A percentile compares a stretch with the other conserved stretches of the same genome.
These are phyloP conservation scores for Nyctanthes arbortristis DNA, from an alignment of 257 asterid species.

Conservation along the genomic window DNA sequence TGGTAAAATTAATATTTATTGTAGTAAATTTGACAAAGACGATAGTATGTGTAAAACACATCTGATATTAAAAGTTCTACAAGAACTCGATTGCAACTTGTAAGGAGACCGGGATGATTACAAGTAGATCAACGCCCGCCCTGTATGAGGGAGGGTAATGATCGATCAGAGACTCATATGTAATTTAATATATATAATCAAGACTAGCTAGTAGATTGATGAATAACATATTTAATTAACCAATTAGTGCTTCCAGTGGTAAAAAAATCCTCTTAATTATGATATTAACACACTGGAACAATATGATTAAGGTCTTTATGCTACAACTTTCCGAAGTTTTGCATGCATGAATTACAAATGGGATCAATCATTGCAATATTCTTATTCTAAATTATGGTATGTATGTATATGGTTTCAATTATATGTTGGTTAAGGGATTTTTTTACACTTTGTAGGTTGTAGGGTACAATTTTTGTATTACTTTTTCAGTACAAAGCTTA, in stretches of 20 bases:
- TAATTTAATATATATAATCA: too few relatives aligned
- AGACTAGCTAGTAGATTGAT: background rate
- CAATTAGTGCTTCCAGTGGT: constrained; percentile 4
- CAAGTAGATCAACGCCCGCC: too few relatives aligned
- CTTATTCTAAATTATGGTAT: background rate
- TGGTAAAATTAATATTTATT: too few relatives aligned
- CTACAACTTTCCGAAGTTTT: background rate
- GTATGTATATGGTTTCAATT: background rate
- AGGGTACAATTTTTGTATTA: background rate
- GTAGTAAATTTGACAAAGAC: too few relatives aligned
- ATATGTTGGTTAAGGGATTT: background rate
- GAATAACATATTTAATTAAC: background rate
- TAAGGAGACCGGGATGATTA: too few relatives aligned
- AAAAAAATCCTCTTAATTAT: background rate
- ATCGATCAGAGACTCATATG: too few relatives aligned
- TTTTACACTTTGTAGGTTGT: background rate
- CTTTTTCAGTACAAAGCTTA: background rate
- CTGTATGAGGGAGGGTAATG: too few relatives aligned
- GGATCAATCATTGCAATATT: background rate
- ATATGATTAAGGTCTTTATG: constrained; percentile 1
- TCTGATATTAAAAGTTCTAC: too few relatives aligned
- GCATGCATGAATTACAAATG: constrained; percentile 5
- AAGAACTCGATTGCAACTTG: too few relatives aligned
- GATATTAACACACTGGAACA: background rate
- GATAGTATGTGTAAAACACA: too few relatives aligned